These are phyloP conservation scores for Blastocystis sp. DNA, from an alignment of 352 stramenopile genomes.

Conservation along the genomic window DNA sequence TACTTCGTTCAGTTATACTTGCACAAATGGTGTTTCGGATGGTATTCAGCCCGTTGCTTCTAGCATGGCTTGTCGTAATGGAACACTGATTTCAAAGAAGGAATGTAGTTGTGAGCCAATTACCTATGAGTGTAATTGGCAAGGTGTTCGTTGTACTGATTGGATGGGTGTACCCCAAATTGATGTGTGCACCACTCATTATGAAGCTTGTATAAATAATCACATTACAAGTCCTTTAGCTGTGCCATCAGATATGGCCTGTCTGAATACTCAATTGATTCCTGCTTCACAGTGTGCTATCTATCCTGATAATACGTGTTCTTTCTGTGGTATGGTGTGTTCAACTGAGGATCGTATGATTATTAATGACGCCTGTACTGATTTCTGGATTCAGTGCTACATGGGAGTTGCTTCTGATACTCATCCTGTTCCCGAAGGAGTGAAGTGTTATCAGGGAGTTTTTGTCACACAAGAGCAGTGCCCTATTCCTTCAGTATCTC, in stretches of 20 bases:
- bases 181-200: constrained; percentile 39
- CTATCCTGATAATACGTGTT: constrained; percentile 23
- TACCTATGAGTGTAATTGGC: constrained; percentile 34
- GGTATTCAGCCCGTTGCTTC: not conserved
- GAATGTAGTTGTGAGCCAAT: constrained; percentile 44
- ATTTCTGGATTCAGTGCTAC: constrained; percentile 30
- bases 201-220: constrained; percentile 50
- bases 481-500: not conserved
- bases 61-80: constrained; percentile 18
- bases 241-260: not conserved
- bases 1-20: constrained; percentile 14
- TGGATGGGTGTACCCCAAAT: constrained; percentile 16
- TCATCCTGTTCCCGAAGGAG: constrained; percentile 19
- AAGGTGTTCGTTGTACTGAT: constrained; percentile 20
- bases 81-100: not conserved
- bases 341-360: constrained; percentile 1
- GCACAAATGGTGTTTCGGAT: not conserved
- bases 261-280: constrained; percentile 22
- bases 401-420: not conserved
- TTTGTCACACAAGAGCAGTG: constrained; percentile 2
- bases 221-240: constrained; percentile 11
- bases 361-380: constrained; percentile 46
- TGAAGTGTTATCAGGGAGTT: constrained; percentile 28
- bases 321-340: constrained; percentile 50
- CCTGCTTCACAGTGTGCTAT: not conserved